Conservation (phyloP, 2,329 filamentous ascomycete genomes). For the Emergomyces pasteurianus region DNA sequence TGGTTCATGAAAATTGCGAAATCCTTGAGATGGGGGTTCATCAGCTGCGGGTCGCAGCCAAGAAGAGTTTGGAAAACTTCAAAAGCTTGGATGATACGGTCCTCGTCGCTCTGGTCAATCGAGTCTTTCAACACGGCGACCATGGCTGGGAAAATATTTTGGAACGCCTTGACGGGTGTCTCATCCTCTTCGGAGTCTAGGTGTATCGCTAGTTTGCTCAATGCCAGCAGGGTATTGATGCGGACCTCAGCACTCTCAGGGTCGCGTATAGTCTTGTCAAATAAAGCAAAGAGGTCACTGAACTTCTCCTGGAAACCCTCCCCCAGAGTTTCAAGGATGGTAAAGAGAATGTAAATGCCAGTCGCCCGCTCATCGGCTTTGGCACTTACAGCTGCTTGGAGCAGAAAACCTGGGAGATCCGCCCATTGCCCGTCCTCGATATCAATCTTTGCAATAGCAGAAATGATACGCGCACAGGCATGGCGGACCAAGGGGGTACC, state of each 20-base stretch:
- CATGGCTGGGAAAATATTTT: conserved; percentile 73
- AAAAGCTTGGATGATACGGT: conserved; percentile 79
- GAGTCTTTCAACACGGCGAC: conserved; percentile 78
- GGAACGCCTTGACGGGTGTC: conserved; percentile 60
- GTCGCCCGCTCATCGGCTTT: conserved; percentile 75
- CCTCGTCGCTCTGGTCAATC: conserved; percentile 69
- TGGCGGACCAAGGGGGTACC: conserved; percentile 65
- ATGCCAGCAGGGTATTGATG: conserved; percentile 83
- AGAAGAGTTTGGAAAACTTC: conserved; percentile 96
- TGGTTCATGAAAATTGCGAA: conserved; percentile 91
- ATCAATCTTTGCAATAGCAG: conserved; percentile 74
- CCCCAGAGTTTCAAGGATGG: conserved; percentile 77
- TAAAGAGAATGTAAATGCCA: conserved; percentile 85
- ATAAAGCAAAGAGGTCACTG: conserved; percentile 66
- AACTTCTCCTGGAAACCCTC: conserved; percentile 74
- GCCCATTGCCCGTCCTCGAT: conserved; percentile 76
- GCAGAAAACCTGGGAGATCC: conserved; percentile 66
- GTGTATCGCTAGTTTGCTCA: conserved; percentile 78
- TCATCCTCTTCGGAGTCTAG: conserved; percentile 78
- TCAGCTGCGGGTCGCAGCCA: conserved; percentile 72
- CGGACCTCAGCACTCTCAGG: conserved; percentile 83
- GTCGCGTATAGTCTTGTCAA: conserved; percentile 78
- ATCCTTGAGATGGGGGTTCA: conserved; percentile 78
- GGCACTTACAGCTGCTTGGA: conserved; percentile 64
- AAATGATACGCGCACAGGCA: conserved; percentile 76